A percentile compares a stretch with the other conserved stretches of the same genome.
phyloP scores from a whole-genome alignment of 306 rosid genomes.

The Hippophae tibetana region DNA sequence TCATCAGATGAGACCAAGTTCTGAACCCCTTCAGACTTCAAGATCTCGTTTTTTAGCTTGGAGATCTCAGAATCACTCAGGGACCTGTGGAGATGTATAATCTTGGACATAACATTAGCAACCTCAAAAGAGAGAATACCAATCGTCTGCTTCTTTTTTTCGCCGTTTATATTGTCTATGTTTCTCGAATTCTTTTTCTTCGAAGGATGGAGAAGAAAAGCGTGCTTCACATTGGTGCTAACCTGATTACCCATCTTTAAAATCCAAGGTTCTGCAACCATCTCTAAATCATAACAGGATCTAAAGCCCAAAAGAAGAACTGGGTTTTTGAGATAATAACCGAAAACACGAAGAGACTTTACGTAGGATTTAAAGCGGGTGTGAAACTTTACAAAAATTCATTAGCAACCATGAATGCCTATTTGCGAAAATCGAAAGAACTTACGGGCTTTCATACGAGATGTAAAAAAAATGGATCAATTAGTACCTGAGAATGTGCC shows the following conservation, averaged over 20 bases:
- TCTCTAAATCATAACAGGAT: slow-evolving; percentile 24
- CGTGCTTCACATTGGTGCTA: slow-evolving; percentile 74
- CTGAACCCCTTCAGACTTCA: slow-evolving; percentile 54
- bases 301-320: background rate
- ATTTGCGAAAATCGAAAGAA: background rate
- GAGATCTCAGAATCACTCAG: slow-evolving; percentile 64
- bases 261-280: slow-evolving; percentile 96
- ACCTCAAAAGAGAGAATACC: slow-evolving; percentile 96
- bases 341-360: background rate
- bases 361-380: background rate
- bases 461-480: background rate
- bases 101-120: slow-evolving; percentile 84
- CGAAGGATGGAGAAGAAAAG: slow-evolving; percentile 56
- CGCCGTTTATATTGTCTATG: slow-evolving; percentile 17
- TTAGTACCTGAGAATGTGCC: slow-evolving; percentile 6
- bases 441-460: background rate
- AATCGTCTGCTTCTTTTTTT: slow-evolving; percentile 32
- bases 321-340: background rate
- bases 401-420: slow-evolving; percentile 4
- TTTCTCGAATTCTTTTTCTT: slow-evolving; percentile 38
- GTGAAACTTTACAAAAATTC: background rate
- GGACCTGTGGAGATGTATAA: slow-evolving; percentile 64
- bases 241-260: slow-evolving; percentile 93
- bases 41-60: slow-evolving; percentile 74
- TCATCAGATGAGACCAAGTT: slow-evolving; percentile 68